These are phyloP conservation scores for Serendipita indica DNA, from an alignment of 768 basidiomycete genomes.

Conservation along the genomic window DNA sequence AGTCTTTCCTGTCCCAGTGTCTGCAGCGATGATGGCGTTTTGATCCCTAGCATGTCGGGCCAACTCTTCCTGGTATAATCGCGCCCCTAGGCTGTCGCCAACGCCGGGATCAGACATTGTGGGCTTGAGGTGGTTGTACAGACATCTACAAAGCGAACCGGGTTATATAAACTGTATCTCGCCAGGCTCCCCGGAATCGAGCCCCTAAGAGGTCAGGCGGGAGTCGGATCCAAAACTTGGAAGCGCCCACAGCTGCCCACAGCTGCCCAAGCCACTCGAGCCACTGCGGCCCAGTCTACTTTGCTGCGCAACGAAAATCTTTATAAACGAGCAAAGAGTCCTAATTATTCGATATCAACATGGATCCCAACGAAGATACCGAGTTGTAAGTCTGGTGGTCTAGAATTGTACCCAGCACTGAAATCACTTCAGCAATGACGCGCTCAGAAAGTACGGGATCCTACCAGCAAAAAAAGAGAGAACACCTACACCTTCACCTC, in stretches of 20 bases:
- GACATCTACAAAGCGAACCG: not conserved
- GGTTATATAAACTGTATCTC: not conserved
- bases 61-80: constrained; percentile 31
- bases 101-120: not conserved
- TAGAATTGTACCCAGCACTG: constrained; percentile 11
- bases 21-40: constrained; percentile 45
- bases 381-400: constrained; percentile 59
- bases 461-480: constrained; percentile 57
- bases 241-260: not conserved
- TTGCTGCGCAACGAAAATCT: too few species aligned
- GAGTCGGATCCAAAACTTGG: not conserved
- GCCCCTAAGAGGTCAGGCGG: not conserved
- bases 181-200: not conserved
- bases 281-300: too few species aligned
- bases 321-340: too few species aligned
- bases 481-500: constrained; percentile 67
- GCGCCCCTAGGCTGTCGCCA: constrained; percentile 7
- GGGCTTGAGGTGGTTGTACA: not conserved
- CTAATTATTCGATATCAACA: too few species aligned
- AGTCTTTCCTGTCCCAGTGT: constrained; percentile 48
- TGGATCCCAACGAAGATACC: constrained; percentile 83
- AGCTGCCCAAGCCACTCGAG: too few species aligned
- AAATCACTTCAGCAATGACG: constrained; percentile 60
- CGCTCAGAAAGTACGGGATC: constrained; percentile 83
- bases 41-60: constrained; percentile 34